Evolutionary conservation across 495 filamentous ascomycete species (phyloP), one percentile per base, ranked within the genome.

Genomic region (Platismatia glauca): DNA sequence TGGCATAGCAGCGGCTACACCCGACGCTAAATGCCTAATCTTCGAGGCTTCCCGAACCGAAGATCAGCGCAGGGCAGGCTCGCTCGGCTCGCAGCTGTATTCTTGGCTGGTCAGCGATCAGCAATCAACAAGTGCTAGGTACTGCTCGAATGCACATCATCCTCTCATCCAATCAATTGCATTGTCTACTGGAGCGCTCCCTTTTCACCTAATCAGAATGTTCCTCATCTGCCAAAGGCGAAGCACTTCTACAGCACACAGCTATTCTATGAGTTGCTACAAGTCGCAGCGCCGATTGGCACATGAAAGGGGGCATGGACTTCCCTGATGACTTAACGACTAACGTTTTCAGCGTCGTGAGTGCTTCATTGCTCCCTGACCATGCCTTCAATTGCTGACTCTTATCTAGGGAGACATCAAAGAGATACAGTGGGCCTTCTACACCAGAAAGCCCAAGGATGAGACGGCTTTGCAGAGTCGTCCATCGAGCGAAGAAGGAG

Each of bases 261-360:
- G 39, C 52, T 35, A 43, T 43, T 57, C 60, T 43, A 62, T 62
- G 60, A 62, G 55, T 53, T 62, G 60, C 53, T 62, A 57, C 60
- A 57, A 57, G 52, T 62, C 55, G 31, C 60, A 55, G 15, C 60
- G 60, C 44, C 53, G 60, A 48, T 29, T 46, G 39, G 70, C 55
- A 57, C 58, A 38, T 38, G 63, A 16, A 15, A 20, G 34, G 59
- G 52, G 56, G 57, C 27, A 68, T 68, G 66, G 66, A 68, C 20
- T 68, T 65, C 39, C 69, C 67, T 34, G 39, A 58, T 33, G 55
- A 71, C 35, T 35, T 66, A 55, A 41, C 52, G 13, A 70, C 68
- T 27, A 72, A 71, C 56, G 69, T 66, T 24, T 64, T 68, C 58
- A 62, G 57, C n/a, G 59, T 70, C 55, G 71, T 71, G 55, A 62